Conservation (phyloP, 2,329 filamentous ascomycete species). For the Phialophora expanda region DNA sequence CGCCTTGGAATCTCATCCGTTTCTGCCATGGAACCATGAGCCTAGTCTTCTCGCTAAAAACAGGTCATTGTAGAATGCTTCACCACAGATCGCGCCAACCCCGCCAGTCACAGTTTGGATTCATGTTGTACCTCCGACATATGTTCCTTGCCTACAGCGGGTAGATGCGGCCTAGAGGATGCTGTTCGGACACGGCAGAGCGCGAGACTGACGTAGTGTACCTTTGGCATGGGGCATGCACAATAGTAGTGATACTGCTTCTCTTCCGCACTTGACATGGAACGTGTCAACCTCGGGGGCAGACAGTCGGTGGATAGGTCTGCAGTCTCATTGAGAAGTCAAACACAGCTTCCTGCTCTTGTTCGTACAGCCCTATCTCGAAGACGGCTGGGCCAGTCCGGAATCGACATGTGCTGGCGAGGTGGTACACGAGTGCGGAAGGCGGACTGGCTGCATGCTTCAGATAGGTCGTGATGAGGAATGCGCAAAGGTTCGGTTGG, state of each 20-base stretch:
- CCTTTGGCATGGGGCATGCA: neutral
- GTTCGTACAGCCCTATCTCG: slow-evolving; percentile 8
- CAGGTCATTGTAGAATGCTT: neutral
- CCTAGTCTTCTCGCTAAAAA: neutral
- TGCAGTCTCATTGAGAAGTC: neutral
- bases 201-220: neutral
- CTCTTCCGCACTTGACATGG: neutral
- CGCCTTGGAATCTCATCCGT: neutral
- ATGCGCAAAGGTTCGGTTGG: neutral
- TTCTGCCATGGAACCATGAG: neutral
- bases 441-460: neutral
- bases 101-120: neutral
- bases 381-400: slow-evolving; percentile 6
- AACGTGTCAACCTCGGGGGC: slow-evolving; percentile 4
- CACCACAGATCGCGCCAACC: neutral
- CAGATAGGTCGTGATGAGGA: neutral
- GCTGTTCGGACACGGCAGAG: neutral
- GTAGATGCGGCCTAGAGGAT: neutral
- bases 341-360: neutral
- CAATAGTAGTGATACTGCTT: neutral
- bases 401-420: neutral
- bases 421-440: neutral
- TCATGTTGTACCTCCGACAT: neutral
- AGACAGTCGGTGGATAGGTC: neutral
- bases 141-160: neutral